Evolutionary conservation across 1,139 yeast species (phyloP).

Genomic region (Pichia sp.): DNA sequence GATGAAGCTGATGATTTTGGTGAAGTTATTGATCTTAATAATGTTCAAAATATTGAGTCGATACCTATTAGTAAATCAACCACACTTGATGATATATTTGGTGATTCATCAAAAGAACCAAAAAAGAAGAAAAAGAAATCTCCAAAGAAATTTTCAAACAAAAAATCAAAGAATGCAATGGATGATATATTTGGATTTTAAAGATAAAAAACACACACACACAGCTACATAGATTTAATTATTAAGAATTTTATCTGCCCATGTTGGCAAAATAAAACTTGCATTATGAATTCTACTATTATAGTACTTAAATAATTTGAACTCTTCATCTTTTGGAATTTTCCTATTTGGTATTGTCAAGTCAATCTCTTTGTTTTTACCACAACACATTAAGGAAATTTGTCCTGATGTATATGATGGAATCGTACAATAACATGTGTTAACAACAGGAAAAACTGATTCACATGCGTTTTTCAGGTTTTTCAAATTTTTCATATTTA

Average conservation of each 20-base stretch:
- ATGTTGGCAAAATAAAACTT: conserved; percentile 79
- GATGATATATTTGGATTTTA: conserved; percentile 51
- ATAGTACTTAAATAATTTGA: conserved; percentile 60
- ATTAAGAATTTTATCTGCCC: conserved; percentile 47
- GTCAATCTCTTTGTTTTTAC: conserved; percentile 48
- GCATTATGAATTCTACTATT: conserved; percentile 66
- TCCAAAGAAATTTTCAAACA: not conserved
- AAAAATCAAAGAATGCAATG: conserved; percentile 43
- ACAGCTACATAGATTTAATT: not conserved
- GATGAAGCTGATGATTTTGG: conserved; percentile 15
- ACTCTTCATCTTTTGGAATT: conserved; percentile 44
- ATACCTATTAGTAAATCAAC: not conserved
- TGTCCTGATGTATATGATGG: conserved; percentile 98
- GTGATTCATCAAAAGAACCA: not conserved
- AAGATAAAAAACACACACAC: not conserved
- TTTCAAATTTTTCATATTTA: conserved; percentile 62
- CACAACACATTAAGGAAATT: conserved; percentile 79
- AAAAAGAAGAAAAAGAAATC: conserved; percentile 1
- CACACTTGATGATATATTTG: conserved; percentile 5
- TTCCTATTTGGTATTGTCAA: conserved; percentile 52
- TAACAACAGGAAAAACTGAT: conserved; percentile 71
- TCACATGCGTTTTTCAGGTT: conserved; percentile 55
- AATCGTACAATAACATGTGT: conserved; percentile 79
- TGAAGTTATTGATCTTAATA: conserved; percentile 22
- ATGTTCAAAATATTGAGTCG: not conserved